Conservation (phyloP, 2,329 filamentous ascomycete genomes). For the Cadophora luteo-olivacea region DNA sequence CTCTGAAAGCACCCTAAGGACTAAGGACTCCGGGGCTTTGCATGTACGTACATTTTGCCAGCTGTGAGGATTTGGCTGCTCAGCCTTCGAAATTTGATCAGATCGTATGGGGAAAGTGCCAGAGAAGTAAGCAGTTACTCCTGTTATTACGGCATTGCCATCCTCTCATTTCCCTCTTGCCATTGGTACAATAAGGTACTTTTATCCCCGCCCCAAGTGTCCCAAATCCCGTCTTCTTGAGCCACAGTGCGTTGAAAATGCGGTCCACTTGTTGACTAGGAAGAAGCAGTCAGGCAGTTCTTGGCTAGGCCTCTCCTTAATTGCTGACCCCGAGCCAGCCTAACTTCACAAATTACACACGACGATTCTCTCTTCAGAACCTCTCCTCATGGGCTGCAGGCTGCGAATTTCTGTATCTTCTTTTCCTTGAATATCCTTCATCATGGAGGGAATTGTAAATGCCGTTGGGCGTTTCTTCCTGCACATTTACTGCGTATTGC, state of each 20-base stretch:
- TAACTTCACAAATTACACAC: background rate
- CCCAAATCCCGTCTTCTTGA: background rate
- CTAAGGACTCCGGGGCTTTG: background rate
- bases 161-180: background rate
- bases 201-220: background rate
- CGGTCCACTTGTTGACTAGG: constrained; percentile 5
- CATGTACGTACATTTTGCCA: background rate
- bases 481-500: constrained; percentile 39
- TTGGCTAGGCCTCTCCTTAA: constrained; percentile 13
- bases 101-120: background rate
- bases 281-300: background rate
- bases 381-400: constrained; percentile 10
- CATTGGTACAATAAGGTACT: too few relatives aligned
- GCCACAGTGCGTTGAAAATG: constrained; percentile 3
- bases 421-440: constrained; percentile 16
- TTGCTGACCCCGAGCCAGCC: constrained; percentile 5
- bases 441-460: constrained; percentile 27
- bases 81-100: background rate
- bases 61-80: background rate
- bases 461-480: constrained; percentile 36
- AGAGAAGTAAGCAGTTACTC: background rate
- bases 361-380: background rate
- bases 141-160: background rate
- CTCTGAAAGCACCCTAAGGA: background rate
- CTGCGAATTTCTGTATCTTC: constrained; percentile 5